phyloP scores from a whole-genome alignment of 352 stramenopile genomes.

The Albugo candida region DNA sequence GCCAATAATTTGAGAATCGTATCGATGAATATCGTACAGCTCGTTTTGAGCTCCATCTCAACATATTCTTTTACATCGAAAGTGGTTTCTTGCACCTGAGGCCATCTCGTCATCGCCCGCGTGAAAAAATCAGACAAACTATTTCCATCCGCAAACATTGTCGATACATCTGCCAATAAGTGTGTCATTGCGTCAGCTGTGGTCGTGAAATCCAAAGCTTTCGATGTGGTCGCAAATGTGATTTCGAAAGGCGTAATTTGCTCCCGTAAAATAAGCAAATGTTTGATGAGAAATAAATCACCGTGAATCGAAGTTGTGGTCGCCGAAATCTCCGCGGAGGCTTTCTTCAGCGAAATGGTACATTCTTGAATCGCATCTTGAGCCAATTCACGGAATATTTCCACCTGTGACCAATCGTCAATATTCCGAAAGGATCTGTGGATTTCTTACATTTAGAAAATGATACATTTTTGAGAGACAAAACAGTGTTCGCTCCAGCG shows the following conservation, averaged over 20 bases:
- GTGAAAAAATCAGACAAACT: slow-evolving; percentile 36
- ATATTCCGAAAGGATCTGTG: not conserved
- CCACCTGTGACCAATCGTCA: slow-evolving; percentile 18
- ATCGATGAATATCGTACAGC: slow-evolving; percentile 64
- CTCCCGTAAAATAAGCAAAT: slow-evolving; percentile 61
- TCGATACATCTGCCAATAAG: slow-evolving; percentile 38
- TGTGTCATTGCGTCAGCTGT: slow-evolving; percentile 53
- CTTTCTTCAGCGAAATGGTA: slow-evolving; percentile 55
- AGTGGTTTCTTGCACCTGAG: slow-evolving; percentile 57
- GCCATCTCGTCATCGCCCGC: slow-evolving; percentile 21
- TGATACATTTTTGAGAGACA: slow-evolving; percentile 75
- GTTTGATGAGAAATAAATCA: slow-evolving; percentile 60
- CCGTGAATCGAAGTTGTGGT: slow-evolving; percentile 34
- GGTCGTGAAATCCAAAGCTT: slow-evolving; percentile 56
- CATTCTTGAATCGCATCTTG: slow-evolving; percentile 71
- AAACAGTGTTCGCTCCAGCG: slow-evolving; percentile 63
- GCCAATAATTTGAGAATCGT: slow-evolving; percentile 39
- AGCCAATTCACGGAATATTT: slow-evolving; percentile 72
- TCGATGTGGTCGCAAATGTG: slow-evolving; percentile 47
- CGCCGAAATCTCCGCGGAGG: slow-evolving; percentile 34
- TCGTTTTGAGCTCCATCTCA: slow-evolving; percentile 61
- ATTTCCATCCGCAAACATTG: slow-evolving; percentile 36
- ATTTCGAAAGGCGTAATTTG: slow-evolving; percentile 77
- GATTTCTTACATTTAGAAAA: slow-evolving; percentile 38
- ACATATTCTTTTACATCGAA: slow-evolving; percentile 64